Base-by-base conservation (phyloP, 306 rosid species). In the Sicyos edulis region DNA sequence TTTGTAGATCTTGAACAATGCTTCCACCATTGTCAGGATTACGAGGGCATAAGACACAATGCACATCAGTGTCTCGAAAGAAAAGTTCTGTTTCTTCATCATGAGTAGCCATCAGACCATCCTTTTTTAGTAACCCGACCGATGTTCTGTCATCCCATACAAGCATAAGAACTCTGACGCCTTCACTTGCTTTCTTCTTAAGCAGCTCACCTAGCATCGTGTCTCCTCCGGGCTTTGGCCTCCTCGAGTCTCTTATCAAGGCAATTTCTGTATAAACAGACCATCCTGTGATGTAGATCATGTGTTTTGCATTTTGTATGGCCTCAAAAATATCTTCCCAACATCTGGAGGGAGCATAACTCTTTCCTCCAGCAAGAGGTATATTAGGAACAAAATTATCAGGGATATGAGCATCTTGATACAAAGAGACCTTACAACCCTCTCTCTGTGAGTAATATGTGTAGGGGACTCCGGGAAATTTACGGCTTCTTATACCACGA, bases 111-210 rank as follows among this genome's bases (percentile, higher is more conserved):
- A 88, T 88, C 75, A 84, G 50, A 15, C 95, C 95, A 76, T 88
- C 95, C 70, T 84, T 88, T 78, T 88, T 88, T 73, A 88, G 82
- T 78, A 86, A 65, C 70, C 77, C 71, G 57, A 81, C 91, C 8
- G 95, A 88, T 40, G 95, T 88, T 76, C 95, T 88, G 78, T 88
- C 91, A 74, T 88, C 95, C 95, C 95, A 88, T 63, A 88, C 85
- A 76, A 88, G 95, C 86, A 88, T 86, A 75, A 88, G 76, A 15
- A 88, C 86, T 67, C 75, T 81, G 58, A 88, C 89, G 65, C 95
- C 95, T 81, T 88, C 95, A 69, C 81, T 81, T 69, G 91, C 86
- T 74, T 82, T 88, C 72, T 78, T 79, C 85, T 86, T 86, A 63
- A 88, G 89, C 76, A 88, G 82, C 72, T 88, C 95, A 47, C 95